Conservation (phyloP, 768 basidiomycete species). For the Phylloporus sp. region DNA sequence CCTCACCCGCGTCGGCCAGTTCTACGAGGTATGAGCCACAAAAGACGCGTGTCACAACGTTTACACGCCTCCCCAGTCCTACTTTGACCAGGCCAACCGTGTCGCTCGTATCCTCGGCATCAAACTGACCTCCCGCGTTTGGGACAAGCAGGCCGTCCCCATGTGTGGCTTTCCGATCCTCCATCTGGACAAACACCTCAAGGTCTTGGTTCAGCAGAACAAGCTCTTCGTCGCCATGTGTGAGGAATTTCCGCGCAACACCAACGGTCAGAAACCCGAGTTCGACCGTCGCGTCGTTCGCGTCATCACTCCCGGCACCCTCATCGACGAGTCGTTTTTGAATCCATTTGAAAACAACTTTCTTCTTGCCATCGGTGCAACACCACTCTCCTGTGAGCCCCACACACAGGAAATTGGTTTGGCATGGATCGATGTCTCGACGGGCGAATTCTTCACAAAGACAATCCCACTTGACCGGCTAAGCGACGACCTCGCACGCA, state of each 20-base stretch:
- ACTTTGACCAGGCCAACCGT: constrained; percentile 85
- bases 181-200: constrained; percentile 84
- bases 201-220: constrained; percentile 76
- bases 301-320: constrained; percentile 88
- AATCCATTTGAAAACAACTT: constrained; percentile 88
- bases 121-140: constrained; percentile 73
- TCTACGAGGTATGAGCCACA: constrained; percentile 71
- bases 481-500: constrained; percentile 77
- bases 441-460: constrained; percentile 88
- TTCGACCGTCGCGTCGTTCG: constrained; percentile 82
- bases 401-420: constrained; percentile 46
- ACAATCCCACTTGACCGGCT: constrained; percentile 47
- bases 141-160: constrained; percentile 61
- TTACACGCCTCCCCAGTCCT: constrained; percentile 54
- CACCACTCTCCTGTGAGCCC: constrained; percentile 1
- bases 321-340: constrained; percentile 87
- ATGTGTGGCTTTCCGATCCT: constrained; percentile 92
- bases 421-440: constrained; percentile 94
- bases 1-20: constrained; percentile 89
- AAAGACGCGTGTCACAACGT: not conserved
- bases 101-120: constrained; percentile 75
- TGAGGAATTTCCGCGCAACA: constrained; percentile 73
- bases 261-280: constrained; percentile 46
- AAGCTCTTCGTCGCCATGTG: constrained; percentile 88
- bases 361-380: constrained; percentile 58